Conservation (phyloP, 31 red algal species). For the Asparagopsis taxiformis region DNA sequence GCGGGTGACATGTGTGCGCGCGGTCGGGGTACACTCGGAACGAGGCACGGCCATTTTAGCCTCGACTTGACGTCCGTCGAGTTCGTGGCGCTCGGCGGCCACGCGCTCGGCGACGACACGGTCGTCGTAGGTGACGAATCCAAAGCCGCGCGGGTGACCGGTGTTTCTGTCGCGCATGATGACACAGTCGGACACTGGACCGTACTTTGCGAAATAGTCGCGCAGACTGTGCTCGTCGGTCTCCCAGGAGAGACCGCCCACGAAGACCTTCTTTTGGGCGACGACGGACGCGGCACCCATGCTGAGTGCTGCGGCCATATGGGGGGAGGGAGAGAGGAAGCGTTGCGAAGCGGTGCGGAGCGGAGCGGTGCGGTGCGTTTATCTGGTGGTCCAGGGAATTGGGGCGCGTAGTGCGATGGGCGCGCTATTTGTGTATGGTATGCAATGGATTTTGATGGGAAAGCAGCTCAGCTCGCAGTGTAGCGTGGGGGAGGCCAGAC, state of each 20-base stretch:
- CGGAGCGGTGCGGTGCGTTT: too few relatives aligned
- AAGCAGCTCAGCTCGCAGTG: too few relatives aligned
- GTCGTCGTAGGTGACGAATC: constrained; percentile 87
- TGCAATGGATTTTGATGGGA: too few relatives aligned
- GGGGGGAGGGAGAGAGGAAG: too few relatives aligned
- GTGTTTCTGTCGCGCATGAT: constrained; percentile 91
- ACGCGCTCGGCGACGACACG: constrained; percentile 71
- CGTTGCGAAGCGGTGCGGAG: too few relatives aligned
- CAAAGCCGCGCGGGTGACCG: constrained; percentile 93
- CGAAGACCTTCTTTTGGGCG: constrained; percentile 77
- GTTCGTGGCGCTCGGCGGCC: constrained; percentile 73
- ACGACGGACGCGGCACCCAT: too few relatives aligned
- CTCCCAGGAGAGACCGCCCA: constrained; percentile 96
- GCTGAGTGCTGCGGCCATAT: too few relatives aligned
- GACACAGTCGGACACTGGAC: constrained; percentile 68
- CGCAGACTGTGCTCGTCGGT: constrained; percentile 80
- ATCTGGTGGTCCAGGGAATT: too few relatives aligned
- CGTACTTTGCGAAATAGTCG: constrained; percentile 78
- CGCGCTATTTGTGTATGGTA: too few relatives aligned
- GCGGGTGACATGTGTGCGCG: constrained; percentile 29
- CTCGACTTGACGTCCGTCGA: constrained; percentile 87
- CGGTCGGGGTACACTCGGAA: constrained; percentile 30
- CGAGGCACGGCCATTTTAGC: constrained; percentile 72
- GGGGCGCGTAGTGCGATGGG: too few relatives aligned
- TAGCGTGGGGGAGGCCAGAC: too few relatives aligned